A percentile compares a stretch with the other conserved stretches of the same genome.
Evolutionary conservation across 2,329 filamentous ascomycete species (phyloP).

Genomic region (Davidsoniella neocaledoniae): DNA sequence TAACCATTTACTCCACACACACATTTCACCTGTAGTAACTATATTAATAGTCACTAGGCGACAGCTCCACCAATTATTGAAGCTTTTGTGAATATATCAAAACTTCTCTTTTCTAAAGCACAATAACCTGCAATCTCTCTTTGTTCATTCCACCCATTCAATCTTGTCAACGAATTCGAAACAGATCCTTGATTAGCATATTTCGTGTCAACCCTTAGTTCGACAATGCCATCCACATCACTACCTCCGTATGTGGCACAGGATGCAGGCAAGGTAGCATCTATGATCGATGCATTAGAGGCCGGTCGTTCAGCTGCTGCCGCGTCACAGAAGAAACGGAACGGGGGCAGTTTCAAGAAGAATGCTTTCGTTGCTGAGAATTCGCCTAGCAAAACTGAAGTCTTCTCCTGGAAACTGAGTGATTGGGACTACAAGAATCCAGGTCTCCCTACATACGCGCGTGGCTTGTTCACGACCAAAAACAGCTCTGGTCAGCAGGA

Average conservation of each 20-base stretch:
- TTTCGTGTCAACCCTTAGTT: not conserved
- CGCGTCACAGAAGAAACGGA: constrained; percentile 32
- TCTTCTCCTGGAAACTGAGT: constrained; percentile 84
- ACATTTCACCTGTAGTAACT: too few relatives aligned
- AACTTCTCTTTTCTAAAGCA: too few relatives aligned
- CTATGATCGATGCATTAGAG: constrained; percentile 49
- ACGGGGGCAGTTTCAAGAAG: constrained; percentile 57
- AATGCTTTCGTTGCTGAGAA: constrained; percentile 52
- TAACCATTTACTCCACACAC: too few relatives aligned
- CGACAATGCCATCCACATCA: constrained; percentile 15
- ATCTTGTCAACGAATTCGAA: too few relatives aligned
- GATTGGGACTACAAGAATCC: constrained; percentile 92
- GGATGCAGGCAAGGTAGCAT: constrained; percentile 47
- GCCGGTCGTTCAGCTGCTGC: constrained; percentile 20
- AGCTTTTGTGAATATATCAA: too few relatives aligned
- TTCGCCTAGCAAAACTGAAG: constrained; percentile 42
- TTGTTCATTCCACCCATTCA: too few relatives aligned
- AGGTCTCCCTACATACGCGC: constrained; percentile 77
- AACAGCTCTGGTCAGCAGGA: constrained; percentile 45
- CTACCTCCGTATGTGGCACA: constrained; percentile 49
- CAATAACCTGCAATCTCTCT: too few relatives aligned
- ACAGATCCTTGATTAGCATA: too few relatives aligned
- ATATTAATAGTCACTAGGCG: too few relatives aligned
- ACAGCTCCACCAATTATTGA: too few relatives aligned
- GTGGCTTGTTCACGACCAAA: constrained; percentile 79